Base-by-base conservation (phyloP, 2,329 filamentous ascomycete species). In the Leptographium galeiforme region DNA sequence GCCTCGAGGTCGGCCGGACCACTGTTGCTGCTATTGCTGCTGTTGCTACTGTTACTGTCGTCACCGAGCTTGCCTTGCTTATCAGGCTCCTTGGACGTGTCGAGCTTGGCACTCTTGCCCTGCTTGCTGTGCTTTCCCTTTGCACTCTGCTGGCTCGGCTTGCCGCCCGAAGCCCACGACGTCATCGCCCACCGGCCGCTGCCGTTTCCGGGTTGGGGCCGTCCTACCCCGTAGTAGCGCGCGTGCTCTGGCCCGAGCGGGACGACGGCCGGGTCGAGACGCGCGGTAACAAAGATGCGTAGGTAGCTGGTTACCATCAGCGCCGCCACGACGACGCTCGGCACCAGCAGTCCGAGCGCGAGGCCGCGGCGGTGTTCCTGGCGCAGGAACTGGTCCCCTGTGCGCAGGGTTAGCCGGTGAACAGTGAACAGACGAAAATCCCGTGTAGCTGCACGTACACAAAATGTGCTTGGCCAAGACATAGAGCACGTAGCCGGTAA, bases 241-340 rank as follows among this genome's bases (percentile, higher is more conserved):
- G 67, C 59, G 48, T 56, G 63, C 25, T 60, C 60, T 65, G 53
- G 72, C 67, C n/a, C 77, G 80, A 85, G 76, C 0, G 87, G 83
- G 0, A 90, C 75, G 52, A 89, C 78, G 5, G 88, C 90, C 0
- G 89, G 85, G 59, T 89, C 78, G 59, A 73, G 73, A 55, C 80
- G 76, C 50, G 94, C 82, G 38, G 79, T 77, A 57, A 81, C 70
- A 44, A 90, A 67, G 11, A 90, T 77, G 57, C 89, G 84, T 19
- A 85, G 63, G 67, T 94, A 96, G 19, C 83, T 76, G 36, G 72
- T 61, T 30, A 84, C 63, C 62, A 89, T 78, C 34, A 85, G 72
- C 16, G 86, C 60, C 46, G 95, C 72, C 52, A 94, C 73, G 52
- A 90, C 51, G 62, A 85, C 85, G 68, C 87, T 89, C 30, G 90